phyloP scores from a whole-genome alignment of 2,329 filamentous ascomycete genomes.

The Thielaviopsis populi region DNA sequence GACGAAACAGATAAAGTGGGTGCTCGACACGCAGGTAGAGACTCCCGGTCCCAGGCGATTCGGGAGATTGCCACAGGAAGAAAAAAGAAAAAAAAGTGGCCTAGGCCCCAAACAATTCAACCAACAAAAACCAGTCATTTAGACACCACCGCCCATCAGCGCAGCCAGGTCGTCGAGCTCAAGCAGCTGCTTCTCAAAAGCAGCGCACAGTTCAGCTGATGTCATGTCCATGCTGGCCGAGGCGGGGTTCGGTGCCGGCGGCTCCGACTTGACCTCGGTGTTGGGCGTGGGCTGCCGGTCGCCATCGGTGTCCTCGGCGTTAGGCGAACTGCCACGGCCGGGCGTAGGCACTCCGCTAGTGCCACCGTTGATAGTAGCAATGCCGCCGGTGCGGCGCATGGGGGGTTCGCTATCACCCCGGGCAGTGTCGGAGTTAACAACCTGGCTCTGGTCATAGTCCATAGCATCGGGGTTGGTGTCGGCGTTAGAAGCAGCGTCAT shows the following conservation, averaged over 20 bases:
- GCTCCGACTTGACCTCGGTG: constrained; percentile 15
- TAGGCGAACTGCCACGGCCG: constrained; percentile 32
- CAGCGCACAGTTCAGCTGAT: constrained; percentile 40
- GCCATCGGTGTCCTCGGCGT: constrained; percentile 13
- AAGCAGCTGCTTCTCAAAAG: constrained; percentile 44
- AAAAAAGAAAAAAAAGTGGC: neutral
- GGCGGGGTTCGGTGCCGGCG: constrained; percentile 19
- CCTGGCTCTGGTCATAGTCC: constrained; percentile 39
- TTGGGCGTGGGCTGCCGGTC: constrained; percentile 16
- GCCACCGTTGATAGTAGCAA: constrained; percentile 45
- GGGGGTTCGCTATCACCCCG: constrained; percentile 40
- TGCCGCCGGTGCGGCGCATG: constrained; percentile 34
- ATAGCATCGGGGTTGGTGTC: constrained; percentile 41
- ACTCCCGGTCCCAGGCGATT: neutral
- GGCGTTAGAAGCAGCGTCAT: constrained; percentile 39
- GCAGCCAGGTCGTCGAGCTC: constrained; percentile 46
- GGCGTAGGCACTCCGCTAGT: constrained; percentile 35
- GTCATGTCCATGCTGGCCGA: constrained; percentile 35
- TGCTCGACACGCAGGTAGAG: neutral
- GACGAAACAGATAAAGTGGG: neutral
- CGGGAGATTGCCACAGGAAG: neutral
- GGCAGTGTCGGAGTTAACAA: constrained; percentile 28
- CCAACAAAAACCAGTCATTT: neutral
- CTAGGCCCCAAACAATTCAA: neutral
- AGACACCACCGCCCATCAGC: constrained; percentile 48